Conservation (phyloP, 768 basidiomycete genomes). For the Calocera viscosa region DNA sequence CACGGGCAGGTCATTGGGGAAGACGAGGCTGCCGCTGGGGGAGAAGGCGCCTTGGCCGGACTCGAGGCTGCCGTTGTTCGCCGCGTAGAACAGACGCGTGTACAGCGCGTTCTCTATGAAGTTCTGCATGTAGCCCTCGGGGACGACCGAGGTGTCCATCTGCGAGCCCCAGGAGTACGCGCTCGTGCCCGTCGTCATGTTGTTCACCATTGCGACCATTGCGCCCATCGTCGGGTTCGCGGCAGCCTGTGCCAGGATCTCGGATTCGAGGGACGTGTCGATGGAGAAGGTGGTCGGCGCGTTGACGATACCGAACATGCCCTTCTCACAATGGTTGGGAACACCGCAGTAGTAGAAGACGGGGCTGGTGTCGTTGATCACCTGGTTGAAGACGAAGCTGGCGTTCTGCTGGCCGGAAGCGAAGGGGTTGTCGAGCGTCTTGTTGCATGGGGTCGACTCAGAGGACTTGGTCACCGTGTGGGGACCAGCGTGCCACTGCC, state of each 20-base stretch:
- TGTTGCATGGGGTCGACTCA: conserved; percentile 57
- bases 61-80: conserved; percentile 41
- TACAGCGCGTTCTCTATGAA: conserved; percentile 17
- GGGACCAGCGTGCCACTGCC: conserved; percentile 64
- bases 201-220: conserved; percentile 26
- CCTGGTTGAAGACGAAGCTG: conserved; percentile 54
- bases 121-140: conserved; percentile 44
- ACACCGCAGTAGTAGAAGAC: conserved; percentile 63
- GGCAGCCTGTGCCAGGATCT: conserved; percentile 7
- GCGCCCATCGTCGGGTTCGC: conserved; percentile 37
- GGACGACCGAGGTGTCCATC: conserved; percentile 40
- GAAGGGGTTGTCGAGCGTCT: conserved; percentile 45
- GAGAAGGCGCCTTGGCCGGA: conserved; percentile 42
- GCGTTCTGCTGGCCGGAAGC: conserved; percentile 51
- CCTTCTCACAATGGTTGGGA: conserved; percentile 61
- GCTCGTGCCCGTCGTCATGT: conserved; percentile 35
- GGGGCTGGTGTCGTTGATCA: conserved; percentile 61
- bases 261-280: conserved; percentile 32
- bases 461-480: conserved; percentile 79
- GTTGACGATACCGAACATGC: conserved; percentile 55
- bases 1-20: conserved; percentile 46
- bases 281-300: conserved; percentile 30
- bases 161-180: conserved; percentile 50
- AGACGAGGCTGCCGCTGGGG: conserved; percentile 33
- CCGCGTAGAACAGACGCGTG: conserved; percentile 35